Percentiles rank a stretch among this genome's conserved stretches.
Conservation (phyloP, 2,329 filamentous ascomycete genomes). For the Xylaria sp. region DNA sequence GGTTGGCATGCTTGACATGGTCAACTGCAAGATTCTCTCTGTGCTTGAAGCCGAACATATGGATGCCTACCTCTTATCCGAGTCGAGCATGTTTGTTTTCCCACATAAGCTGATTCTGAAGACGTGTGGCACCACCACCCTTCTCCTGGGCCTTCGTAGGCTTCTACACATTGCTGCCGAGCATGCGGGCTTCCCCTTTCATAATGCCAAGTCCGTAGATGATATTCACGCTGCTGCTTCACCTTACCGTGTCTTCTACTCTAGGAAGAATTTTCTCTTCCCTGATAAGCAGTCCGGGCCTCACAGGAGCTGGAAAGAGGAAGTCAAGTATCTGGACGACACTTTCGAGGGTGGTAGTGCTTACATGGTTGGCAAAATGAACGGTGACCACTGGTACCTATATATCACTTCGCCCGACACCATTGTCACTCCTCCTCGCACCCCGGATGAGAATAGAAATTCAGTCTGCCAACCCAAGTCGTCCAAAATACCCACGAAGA, state of each 20-base stretch:
- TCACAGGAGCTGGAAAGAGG: conserved; percentile 96
- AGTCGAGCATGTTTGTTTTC: conserved; percentile 99
- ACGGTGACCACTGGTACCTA: conserved; percentile 98
- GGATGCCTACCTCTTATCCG: conserved; percentile 95
- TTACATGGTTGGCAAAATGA: conserved; percentile 99
- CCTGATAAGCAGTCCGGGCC: conserved; percentile 93
- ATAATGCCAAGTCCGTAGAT: conserved; percentile 72
- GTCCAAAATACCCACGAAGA: conserved; percentile 66
- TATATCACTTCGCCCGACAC: conserved; percentile 92
- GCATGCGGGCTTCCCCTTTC: conserved; percentile 88
- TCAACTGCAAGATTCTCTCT: conserved; percentile 98
- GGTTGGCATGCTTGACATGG: conserved; percentile 97
- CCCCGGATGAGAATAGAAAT: conserved; percentile 67
- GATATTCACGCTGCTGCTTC: conserved; percentile 81
- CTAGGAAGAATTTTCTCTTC: conserved; percentile 97
- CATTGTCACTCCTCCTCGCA: conserved; percentile 82
- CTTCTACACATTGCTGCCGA: conserved; percentile 91
- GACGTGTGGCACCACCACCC: conserved; percentile 96
- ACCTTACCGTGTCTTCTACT: conserved; percentile 97
- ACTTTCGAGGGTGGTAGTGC: conserved; percentile 93
- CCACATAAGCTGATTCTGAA: conserved; percentile 99
- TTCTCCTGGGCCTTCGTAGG: conserved; percentile 87
- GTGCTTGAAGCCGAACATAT: conserved; percentile 92
- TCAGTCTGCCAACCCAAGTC: conserved; percentile 53
- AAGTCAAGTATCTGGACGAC: conserved; percentile 91